These are phyloP conservation scores for Fusarium haematococcum DNA, from an alignment of 2,329 filamentous ascomycete genomes.

Conservation along the genomic window DNA sequence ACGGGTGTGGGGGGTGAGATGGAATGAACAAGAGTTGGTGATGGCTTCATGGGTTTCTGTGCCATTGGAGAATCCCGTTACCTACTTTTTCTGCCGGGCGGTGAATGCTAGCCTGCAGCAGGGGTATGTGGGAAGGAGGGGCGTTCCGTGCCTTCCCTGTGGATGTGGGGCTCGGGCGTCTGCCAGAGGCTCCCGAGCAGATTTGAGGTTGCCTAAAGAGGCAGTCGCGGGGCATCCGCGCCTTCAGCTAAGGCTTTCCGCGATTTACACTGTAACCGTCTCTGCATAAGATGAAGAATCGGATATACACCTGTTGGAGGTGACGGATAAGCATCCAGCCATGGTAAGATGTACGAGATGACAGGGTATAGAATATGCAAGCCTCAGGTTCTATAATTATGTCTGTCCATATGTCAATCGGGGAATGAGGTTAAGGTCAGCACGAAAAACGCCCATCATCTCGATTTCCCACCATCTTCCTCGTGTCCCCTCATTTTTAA, in stretches of 20 bases:
- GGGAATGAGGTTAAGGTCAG: constrained; percentile 1
- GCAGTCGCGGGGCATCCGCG: constrained; percentile 29
- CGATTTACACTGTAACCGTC: not conserved
- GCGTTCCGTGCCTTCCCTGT: constrained; percentile 13
- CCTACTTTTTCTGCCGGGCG: constrained; percentile 50
- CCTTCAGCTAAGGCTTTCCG: constrained; percentile 28
- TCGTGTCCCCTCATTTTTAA: not conserved
- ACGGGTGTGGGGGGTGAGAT: constrained; percentile 1
- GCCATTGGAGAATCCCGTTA: constrained; percentile 8
- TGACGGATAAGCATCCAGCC: not conserved
- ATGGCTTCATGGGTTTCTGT: constrained; percentile 27
- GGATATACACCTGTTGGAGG: not conserved
- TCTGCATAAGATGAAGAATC: not conserved
- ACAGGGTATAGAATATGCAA: not conserved
- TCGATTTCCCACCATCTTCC: not conserved
- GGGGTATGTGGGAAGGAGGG: constrained; percentile 1
- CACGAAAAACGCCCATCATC: not conserved
- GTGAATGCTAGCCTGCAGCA: constrained; percentile 26
- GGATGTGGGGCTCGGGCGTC: constrained; percentile 5
- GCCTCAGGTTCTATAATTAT: not conserved
- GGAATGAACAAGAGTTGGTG: constrained; percentile 27
- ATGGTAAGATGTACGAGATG: not conserved
- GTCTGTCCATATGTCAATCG: not conserved
- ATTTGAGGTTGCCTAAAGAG: constrained; percentile 33
- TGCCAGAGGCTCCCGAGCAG: constrained; percentile 10